Evolutionary conservation across 805 yeast species (phyloP), one percentile per base, ranked within the genome.

Genomic region (Candida multigemmis): DNA sequence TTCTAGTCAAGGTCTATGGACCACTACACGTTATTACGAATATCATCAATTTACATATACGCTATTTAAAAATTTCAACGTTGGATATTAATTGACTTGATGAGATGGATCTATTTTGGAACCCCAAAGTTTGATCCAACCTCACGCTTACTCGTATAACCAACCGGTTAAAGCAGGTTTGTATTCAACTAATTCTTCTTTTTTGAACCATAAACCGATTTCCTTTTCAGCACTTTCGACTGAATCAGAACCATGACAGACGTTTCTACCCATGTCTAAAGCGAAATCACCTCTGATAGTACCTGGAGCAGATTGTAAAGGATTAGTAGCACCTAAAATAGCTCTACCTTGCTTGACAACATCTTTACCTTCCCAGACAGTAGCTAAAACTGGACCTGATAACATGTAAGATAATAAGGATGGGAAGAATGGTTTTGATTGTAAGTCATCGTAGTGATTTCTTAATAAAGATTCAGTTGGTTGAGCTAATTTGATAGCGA

Each of bases 341-440:
- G 73, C 78, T 71, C 99, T 82, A 63, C 98, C 98, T 65, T 84
- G 94, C 73, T 89, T 87, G 65, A 91, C 98, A 61, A 77, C 98
- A 56, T 91, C 96, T 74, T 87, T 91, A 68, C 99, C 99, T 70
- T 91, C 97, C 99, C 99, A 91, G 50, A 87, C 96, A 60, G 96
- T 91, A 50, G 98, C 98, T 52, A 89, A 77, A 48, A 91, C 81
- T 59, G 99, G 99, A 50, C 99, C 99, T 44, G 96, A 85, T 59
- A 74, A 71, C 99, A 91, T 93, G 84, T 87, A 87, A 42, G 85
- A 71, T 57, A 84, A 74, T 65, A 91, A 75, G 41, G 94, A 83
- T 60, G 97, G 96, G 89, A 87, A 91, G 75, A 91, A 91, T 53
- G 97, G 94, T 76, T 91, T 91, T 54, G 74, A 65, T 61, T 81